These are phyloP conservation scores for Dioscorea dumetorum DNA, from an alignment of 106 monocot genomes.

Conservation along the genomic window DNA sequence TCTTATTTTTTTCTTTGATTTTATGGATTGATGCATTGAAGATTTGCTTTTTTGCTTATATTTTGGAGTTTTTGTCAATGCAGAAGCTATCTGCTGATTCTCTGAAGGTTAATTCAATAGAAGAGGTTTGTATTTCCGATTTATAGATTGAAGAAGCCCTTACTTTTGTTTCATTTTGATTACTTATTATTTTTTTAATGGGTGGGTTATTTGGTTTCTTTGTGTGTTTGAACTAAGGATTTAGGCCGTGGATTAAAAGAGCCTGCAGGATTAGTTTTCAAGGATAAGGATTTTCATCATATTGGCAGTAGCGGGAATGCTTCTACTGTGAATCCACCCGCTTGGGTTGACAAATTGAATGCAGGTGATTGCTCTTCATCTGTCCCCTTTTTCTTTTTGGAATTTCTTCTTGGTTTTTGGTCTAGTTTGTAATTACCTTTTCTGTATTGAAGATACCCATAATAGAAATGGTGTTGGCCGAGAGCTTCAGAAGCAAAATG, in stretches of 20 bases:
- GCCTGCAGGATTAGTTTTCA: conserved; percentile 1
- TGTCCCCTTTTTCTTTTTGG: not conserved
- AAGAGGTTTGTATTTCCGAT: conserved; percentile 6
- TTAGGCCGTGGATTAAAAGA: conserved; percentile 2
- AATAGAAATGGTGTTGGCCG: not conserved
- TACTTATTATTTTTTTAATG: not conserved
- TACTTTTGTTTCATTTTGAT: not conserved
- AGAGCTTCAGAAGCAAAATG: not conserved
- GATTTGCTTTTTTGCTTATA: not conserved
- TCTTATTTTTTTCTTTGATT: not conserved
- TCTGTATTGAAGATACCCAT: not conserved
- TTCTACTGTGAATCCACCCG: not conserved
- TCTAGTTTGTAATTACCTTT: not conserved
- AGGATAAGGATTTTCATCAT: not conserved
- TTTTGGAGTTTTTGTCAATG: not conserved
- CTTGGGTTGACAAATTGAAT: not conserved
- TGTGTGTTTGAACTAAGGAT: conserved; percentile 1
- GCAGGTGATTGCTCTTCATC: no score
- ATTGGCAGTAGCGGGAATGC: not conserved
- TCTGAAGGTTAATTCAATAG: conserved; percentile 6
- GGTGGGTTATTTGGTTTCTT: not conserved
- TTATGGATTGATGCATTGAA: not conserved
- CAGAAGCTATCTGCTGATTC: conserved; percentile 7
- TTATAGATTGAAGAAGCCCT: not conserved
- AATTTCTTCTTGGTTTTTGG: not conserved